These are phyloP conservation scores for Penicillium frequentans DNA, from an alignment of 2,329 filamentous ascomycete species.

Conservation along the genomic window DNA sequence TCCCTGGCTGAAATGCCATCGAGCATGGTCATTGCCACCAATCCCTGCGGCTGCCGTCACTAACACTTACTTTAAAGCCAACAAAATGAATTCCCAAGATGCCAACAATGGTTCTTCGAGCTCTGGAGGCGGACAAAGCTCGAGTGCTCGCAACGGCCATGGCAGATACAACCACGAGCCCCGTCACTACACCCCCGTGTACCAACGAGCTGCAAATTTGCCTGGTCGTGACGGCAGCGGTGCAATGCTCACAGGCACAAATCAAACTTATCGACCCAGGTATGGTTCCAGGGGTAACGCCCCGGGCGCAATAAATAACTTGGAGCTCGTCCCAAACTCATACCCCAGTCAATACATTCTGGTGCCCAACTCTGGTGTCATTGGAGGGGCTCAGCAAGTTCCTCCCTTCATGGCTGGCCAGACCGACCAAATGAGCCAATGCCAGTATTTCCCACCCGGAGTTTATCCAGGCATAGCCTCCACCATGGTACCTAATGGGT, in stretches of 20 bases:
- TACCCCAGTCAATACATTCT: conserved; percentile 27
- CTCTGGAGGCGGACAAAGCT: not conserved
- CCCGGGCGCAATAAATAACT: conserved; percentile 22
- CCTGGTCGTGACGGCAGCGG: conserved; percentile 20
- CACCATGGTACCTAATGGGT: conserved; percentile 32
- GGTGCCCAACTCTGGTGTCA: conserved; percentile 34
- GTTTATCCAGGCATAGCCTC: conserved; percentile 38
- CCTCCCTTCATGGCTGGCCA: conserved; percentile 31
- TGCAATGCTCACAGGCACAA: conserved; percentile 28
- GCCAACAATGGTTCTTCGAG: not conserved
- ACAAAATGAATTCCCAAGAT: not conserved
- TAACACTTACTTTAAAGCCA: not conserved
- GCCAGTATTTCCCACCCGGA: conserved; percentile 37
- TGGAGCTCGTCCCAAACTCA: conserved; percentile 16
- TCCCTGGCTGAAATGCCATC: too few species aligned
- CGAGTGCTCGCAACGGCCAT: not conserved
- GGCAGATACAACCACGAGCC: conserved; percentile 18
- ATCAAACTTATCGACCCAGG: conserved; percentile 31
- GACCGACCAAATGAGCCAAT: conserved; percentile 32
- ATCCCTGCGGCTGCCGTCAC: not conserved
- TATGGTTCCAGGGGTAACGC: conserved; percentile 26
- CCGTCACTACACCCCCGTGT: conserved; percentile 13
- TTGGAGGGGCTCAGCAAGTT: conserved; percentile 30
- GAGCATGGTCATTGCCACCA: not conserved
- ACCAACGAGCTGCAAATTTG: conserved; percentile 11